Evolutionary conservation across 345 rosid species (phyloP), one percentile per base, ranked within the genome.

Genomic region (Sonneratia alba): DNA sequence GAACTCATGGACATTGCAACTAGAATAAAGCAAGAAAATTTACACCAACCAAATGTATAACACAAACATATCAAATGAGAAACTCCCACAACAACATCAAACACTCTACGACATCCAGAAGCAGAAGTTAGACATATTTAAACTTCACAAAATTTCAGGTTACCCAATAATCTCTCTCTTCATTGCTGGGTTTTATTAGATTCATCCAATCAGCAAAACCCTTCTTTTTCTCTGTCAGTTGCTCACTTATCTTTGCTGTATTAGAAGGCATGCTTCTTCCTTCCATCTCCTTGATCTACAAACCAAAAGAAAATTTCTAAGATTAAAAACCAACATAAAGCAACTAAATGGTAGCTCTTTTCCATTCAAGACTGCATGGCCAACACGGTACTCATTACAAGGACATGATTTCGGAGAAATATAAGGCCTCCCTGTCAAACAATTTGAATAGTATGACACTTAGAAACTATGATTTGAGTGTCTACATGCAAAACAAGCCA

Each of bases 251-350:
- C 79, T 82, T 91, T 18, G 70, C 70, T 53, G 85, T 56, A 71
- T 83, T 87, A 77, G 88, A 74, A 73, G 97, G 86, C 82, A 80
- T 85, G 73, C 72, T 84, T 71, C 90, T 83, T 77, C 87, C 94
- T 77, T 89, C 97, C 87, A 96, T 92, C 84, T 96, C 98, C 91
- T 96, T 92, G 71, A 91, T 70, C 99, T 96, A 53, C 3, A 24
- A 21, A 70, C 59, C 38, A 71, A n/a, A 71, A 71, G 8, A 8
- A 40, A 40, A n/a, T n/a, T n/a, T n/a, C 4, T 66, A 21, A 19
- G 12, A 36, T 19, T 6, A n/a, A n/a, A n/a, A 32, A 16, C 69
- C 24, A 37, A 38, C 7, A 11, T 16, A 36, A n/a, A n/a, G 16
- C 22, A 66, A 21, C 18, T 32, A 71, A 1, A 27, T 9, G 55